Conservation (phyloP, 176 grass and related monocot species). For the Coix lacrymajobi region DNA sequence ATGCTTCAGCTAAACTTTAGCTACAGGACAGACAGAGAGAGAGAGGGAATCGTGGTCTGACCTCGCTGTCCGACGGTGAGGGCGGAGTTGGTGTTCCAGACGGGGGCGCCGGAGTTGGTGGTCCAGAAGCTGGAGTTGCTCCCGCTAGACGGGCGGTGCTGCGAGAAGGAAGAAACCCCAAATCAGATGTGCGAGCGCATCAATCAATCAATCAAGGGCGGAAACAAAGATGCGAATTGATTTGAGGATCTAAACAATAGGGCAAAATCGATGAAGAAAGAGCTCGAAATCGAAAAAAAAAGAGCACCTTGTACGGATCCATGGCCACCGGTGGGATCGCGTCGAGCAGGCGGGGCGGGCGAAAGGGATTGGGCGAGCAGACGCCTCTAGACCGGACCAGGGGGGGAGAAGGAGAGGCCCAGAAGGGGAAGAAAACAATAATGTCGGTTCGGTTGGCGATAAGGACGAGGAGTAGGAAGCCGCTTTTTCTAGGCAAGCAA, state of each 20-base stretch:
- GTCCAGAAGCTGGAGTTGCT: slow-evolving; percentile 62
- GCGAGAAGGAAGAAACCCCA: background rate
- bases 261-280: background rate
- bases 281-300: background rate
- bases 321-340: slow-evolving; percentile 21
- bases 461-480: slow-evolving; percentile 4
- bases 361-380: background rate
- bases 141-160: slow-evolving; percentile 59
- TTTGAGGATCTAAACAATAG: background rate
- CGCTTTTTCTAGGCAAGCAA: background rate
- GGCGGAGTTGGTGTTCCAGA: slow-evolving; percentile 85
- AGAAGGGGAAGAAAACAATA: background rate
- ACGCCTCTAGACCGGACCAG: background rate
- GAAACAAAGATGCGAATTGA: background rate
- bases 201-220: no score
- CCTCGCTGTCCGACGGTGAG: slow-evolving; percentile 71
- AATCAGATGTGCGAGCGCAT: background rate
- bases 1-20: no score
- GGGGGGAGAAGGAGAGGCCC: background rate
- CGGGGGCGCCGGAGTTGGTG: slow-evolving; percentile 68
- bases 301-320: slow-evolving; percentile 74
- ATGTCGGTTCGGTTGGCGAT: background rate
- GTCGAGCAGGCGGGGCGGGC: background rate
- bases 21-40: no score
- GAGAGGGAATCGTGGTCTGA: no score